Conservation (phyloP, 768 basidiomycete species). For the Termitomyces titanicus region DNA sequence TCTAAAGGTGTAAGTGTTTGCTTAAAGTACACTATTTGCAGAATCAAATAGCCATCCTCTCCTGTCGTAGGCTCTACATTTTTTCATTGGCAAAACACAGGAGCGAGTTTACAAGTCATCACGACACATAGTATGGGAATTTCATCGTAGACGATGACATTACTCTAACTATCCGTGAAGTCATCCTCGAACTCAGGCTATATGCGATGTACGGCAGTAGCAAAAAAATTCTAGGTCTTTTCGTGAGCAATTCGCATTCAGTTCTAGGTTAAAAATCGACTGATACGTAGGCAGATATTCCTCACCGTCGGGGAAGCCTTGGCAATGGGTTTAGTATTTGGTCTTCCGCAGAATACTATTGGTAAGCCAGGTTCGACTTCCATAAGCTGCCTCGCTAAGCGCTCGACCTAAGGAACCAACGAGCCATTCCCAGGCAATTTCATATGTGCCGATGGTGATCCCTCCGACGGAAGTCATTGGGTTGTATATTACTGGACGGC, state of each 20-base stretch:
- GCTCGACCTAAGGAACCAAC: slow-evolving; percentile 32
- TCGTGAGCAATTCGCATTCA: no score
- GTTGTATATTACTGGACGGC: slow-evolving; percentile 28
- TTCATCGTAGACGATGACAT: not conserved
- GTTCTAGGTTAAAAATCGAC: no score
- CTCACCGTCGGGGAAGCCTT: slow-evolving; percentile 21
- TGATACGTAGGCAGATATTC: no score
- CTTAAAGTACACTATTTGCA: not conserved
- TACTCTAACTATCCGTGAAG: slow-evolving; percentile 16
- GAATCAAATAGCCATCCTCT: not conserved
- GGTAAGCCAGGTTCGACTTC: no score
- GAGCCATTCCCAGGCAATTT: slow-evolving; percentile 26
- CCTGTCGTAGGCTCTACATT: slow-evolving; percentile 22
- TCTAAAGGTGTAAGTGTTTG: slow-evolving; percentile 12
- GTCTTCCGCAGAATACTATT: slow-evolving; percentile 20
- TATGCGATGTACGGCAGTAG: slow-evolving; percentile 29
- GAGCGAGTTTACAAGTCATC: slow-evolving; percentile 30
- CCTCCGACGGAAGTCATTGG: slow-evolving; percentile 25
- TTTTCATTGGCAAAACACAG: slow-evolving; percentile 35
- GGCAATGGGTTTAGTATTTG: slow-evolving; percentile 27
- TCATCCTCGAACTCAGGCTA: slow-evolving; percentile 28
- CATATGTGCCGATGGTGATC: slow-evolving; percentile 34
- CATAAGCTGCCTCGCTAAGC: no score
- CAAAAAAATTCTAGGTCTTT: slow-evolving; percentile 18
- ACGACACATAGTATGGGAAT: slow-evolving; percentile 30